Evolutionary conservation across 805 yeast species (phyloP).

Genomic region (Yarrowia osloensis): DNA sequence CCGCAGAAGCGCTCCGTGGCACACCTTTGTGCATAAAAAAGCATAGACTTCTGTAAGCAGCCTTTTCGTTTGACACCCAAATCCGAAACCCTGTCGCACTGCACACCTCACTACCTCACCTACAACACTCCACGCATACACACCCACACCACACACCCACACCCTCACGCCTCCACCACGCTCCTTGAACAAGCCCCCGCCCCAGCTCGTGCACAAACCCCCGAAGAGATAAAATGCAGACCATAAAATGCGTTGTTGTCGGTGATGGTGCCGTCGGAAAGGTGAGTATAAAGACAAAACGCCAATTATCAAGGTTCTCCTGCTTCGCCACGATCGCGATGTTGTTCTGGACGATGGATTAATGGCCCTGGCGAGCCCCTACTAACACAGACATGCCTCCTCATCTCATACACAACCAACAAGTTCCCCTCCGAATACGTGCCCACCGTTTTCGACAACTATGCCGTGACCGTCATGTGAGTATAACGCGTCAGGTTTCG

Average conservation of each 20-base stretch:
- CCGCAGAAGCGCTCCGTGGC: slow-evolving; percentile 13
- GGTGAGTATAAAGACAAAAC: slow-evolving; percentile 40
- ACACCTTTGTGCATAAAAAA: slow-evolving; percentile 15
- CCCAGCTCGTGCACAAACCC: slow-evolving; percentile 1
- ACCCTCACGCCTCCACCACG: background rate
- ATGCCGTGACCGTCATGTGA: slow-evolving; percentile 46
- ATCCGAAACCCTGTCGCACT: slow-evolving; percentile 27
- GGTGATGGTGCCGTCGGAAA: slow-evolving; percentile 99
- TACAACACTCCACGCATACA: background rate
- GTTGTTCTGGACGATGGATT: background rate
- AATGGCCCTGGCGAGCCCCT: background rate
- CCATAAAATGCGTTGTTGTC: slow-evolving; percentile 89
- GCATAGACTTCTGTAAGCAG: slow-evolving; percentile 21
- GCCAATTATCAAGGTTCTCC: slow-evolving; percentile 16
- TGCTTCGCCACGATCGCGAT: slow-evolving; percentile 3
- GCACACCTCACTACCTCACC: slow-evolving; percentile 21
- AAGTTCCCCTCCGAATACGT: slow-evolving; percentile 98
- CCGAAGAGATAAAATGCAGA: slow-evolving; percentile 37
- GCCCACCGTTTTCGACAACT: slow-evolving; percentile 95
- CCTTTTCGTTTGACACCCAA: slow-evolving; percentile 29
- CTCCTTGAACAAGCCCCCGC: slow-evolving; percentile 13
- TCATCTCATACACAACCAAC: slow-evolving; percentile 93
- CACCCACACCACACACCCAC: background rate
- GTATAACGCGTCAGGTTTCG: background rate
- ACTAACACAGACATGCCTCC: slow-evolving; percentile 67